Evolutionary conservation across 306 rosid species (phyloP), one percentile per base, ranked within the genome.

Genomic region (Vachellia collinsii): DNA sequence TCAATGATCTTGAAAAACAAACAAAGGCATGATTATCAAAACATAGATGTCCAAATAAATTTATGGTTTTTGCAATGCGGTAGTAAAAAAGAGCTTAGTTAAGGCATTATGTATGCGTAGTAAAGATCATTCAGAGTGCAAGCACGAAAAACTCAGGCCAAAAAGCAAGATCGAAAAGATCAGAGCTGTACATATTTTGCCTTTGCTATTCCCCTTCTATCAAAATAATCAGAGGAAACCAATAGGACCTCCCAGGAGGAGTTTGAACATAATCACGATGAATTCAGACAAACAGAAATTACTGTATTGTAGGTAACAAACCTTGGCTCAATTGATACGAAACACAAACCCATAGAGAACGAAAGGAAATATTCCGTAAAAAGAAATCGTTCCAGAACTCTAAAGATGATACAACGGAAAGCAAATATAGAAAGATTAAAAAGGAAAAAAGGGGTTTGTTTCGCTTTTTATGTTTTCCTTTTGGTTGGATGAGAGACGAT

Each of bases 161-260:
- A 34, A 72, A 46, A 37, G 23, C 76, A 72, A n/a, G 17, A 59
- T 43, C 50, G 43, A 77, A 77, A 76, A 63, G 72, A 63, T 80
- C 71, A 80, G 70, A 79, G 22, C 6, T 70, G 14, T 12, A 44
- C 62, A 44, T 58, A 73, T 53, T 51, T 46, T 41, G 22, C 73
- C 46, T n/a, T 9, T 86, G 79, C 74, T 13, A 46, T 44, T 51
- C 25, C 64, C 69, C 48, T 70, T 65, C 19, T n/a, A 12, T 75
- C 53, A 14, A 10, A 12, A 71, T 53, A 82, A 84, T 70, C 65
- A 79, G 42, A 65, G 5, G 72, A 47, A 67, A 6, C 77, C 53
- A 61, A 67, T 77, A 77, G 84, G 85, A 90, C 81, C 89, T 83
- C 80, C 76, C 62, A 81, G 1, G 83, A 46, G 53, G 77, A 75